Evolutionary conservation across 192 early-diverging fungal genomes (phyloP), one percentile per base, ranked within the genome.

Genomic region (Umbelopsis vinacea): DNA sequence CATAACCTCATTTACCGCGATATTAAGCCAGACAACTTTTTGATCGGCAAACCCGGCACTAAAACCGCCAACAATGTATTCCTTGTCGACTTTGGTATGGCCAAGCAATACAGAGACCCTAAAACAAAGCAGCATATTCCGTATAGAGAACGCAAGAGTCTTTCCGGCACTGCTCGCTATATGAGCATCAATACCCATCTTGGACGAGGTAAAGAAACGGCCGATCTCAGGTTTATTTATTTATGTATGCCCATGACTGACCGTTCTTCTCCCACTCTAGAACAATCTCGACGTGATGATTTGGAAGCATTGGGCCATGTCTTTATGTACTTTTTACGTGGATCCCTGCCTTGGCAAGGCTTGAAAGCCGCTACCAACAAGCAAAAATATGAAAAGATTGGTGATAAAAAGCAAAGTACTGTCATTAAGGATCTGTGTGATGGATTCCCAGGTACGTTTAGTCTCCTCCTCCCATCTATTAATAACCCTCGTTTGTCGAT

Each of bases 371-470:
- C 91, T 21, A 96, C 94, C 68, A 99, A 99, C 87, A 96, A 97
- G 78, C 96, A 99, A 90, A 99, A 99, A 76, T 99, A 99, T 82
- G 97, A 99, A 80, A 95, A 97, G 78, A 99, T 99, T 82, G 97
- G 97, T 35, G 96, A 99, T 79, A 95, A 96, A 87, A 99, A 99
- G 81, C 97, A 96, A 75, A 86, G 89, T 23, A 94, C 94, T 3
- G 81, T 87, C 19, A 88, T 98, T 79, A 89, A 92, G 72, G 97
- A 97, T 70, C 86, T 99, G n/a, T 95, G 95, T 70, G 91, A 93
- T 55, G 91, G 92, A 38, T 94, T 89, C 78, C 97, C 97, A 67
- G 87, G 87, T 89, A 81, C 11, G 21, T 57, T n/a, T n/a, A n/a
- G n/a, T n/a, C n/a, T n/a, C n/a, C n/a, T n/a, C n/a, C n/a, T n/a